phyloP scores from a whole-genome alignment of 257 asterid genomes.

The Solanum corneliomulleri region DNA sequence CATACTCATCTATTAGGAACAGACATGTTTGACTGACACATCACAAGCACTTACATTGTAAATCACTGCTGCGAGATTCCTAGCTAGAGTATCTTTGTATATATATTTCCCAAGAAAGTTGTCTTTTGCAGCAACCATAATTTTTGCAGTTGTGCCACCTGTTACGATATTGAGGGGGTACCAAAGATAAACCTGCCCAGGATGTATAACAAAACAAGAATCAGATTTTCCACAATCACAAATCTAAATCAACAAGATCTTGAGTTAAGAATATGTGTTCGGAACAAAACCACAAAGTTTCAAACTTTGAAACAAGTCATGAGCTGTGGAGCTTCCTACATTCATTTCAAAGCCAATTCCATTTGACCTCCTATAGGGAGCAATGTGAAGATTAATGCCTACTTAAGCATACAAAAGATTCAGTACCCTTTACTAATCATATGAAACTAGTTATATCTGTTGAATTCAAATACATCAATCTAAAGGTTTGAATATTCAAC shows the following conservation, averaged over 20 bases:
- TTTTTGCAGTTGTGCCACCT: slow-evolving; percentile 95
- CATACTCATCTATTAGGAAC: not conserved
- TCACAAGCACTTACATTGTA: slow-evolving; percentile 46
- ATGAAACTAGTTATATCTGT: not conserved
- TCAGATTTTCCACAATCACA: not conserved
- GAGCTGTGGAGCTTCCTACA: not conserved
- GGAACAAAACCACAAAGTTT: not conserved
- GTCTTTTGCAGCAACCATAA: slow-evolving; percentile 95
- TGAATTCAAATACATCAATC: not conserved
- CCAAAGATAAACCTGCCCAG: slow-evolving; percentile 82
- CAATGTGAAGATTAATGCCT: not conserved
- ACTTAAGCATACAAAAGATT: not conserved
- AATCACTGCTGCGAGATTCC: slow-evolving; percentile 88
- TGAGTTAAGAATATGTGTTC: not conserved
- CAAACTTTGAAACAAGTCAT: not conserved
- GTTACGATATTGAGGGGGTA: slow-evolving; percentile 83
- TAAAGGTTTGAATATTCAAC: not conserved
- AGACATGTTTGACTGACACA: not conserved
- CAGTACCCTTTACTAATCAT: not conserved
- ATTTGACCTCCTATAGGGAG: not conserved
- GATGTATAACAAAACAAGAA: not conserved
- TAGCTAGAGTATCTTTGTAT: slow-evolving; percentile 84
- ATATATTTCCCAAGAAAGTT: slow-evolving; percentile 87
- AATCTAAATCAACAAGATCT: not conserved
- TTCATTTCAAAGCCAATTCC: not conserved